Evolutionary conservation across 805 yeast species (phyloP), one percentile per base, ranked within the genome.

Genomic region (Cyberlindnera subsufficiens): DNA sequence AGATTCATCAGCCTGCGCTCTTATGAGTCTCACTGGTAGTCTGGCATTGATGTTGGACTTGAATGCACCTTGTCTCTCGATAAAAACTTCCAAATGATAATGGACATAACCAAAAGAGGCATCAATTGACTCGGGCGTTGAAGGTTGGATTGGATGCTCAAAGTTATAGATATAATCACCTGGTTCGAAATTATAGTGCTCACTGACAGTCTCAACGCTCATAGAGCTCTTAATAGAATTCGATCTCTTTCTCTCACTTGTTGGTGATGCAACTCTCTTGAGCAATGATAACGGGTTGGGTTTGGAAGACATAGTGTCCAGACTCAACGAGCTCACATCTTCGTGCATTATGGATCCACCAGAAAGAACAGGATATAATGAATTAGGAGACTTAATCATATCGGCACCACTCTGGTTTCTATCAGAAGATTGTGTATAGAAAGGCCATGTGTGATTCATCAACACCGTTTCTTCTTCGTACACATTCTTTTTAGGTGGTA

Each of bases 131-230:
- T 93, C 99, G 0, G 97, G 97, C 22, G 82, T 69, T 13, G 85
- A 78, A 10, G 90, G 76, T 6, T 86, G 91, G 22, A 93, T 71
- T 6, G 95, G 82, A 45, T 89, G 86, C 62, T 93, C 99, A 62
- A 93, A 91, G 45, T 87, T 84, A 67, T 91, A 93, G 37, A 88
- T 74, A 58, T 93, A 93, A 55, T 90, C 97, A 17, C 98, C 99
- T 0, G 95, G 88, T 18, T 74, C 69, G 52, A 91, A 90, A 4
- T 66, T 62, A 38, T 72, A 73, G 30, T 49, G 48, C 4, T 35
- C 32, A 37, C 22, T 37, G 32, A 35, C 32, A 3, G 45, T 38
- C 10, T 44, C 47, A 11, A 35, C 36, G 7, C 43, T 42, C 40
- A 25, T 40, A 29, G 42, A 33, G 1, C 46, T 42, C 11, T 40